These are phyloP conservation scores for Elongisporangium senticosum DNA, from an alignment of 352 stramenopile genomes.

Conservation along the genomic window DNA sequence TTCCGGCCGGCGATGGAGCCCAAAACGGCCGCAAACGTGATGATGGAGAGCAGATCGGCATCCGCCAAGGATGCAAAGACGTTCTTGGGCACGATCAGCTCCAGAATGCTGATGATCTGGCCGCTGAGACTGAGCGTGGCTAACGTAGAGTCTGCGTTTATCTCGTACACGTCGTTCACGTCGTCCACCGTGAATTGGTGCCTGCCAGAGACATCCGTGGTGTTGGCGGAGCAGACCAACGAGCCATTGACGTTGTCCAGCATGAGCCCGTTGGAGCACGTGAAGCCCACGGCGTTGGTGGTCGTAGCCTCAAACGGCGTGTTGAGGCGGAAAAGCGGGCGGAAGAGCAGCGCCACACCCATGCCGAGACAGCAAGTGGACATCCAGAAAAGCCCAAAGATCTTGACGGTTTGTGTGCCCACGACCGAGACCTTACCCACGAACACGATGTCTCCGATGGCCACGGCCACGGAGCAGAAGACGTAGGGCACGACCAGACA, in stretches of 20 bases:
- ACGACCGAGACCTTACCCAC: slow-evolving; percentile 70
- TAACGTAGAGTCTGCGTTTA: slow-evolving; percentile 27
- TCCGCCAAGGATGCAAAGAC: slow-evolving; percentile 46
- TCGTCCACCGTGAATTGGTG: slow-evolving; percentile 42
- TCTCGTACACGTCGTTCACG: slow-evolving; percentile 42
- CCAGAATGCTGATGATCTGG: slow-evolving; percentile 51
- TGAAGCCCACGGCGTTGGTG: slow-evolving; percentile 38
- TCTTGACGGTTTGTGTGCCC: slow-evolving; percentile 51
- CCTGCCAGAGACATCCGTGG: slow-evolving; percentile 12
- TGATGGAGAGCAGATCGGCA: slow-evolving; percentile 48
- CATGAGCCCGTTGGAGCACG: slow-evolving; percentile 35
- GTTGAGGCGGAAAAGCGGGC: slow-evolving; percentile 41
- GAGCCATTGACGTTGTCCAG: slow-evolving; percentile 25
- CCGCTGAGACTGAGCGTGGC: slow-evolving; percentile 48
- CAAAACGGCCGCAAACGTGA: slow-evolving; percentile 65
- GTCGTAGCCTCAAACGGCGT: slow-evolving; percentile 9
- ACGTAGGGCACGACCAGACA: slow-evolving; percentile 74
- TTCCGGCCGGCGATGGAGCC: slow-evolving; percentile 46
- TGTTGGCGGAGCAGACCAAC: slow-evolving; percentile 20
- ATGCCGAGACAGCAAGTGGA: slow-evolving; percentile 42
- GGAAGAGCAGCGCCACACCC: slow-evolving; percentile 47
- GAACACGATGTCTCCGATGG: slow-evolving; percentile 70
- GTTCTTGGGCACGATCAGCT: slow-evolving; percentile 59
- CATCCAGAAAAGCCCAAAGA: slow-evolving; percentile 58
- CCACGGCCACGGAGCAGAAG: slow-evolving; percentile 74